These are phyloP conservation scores for Debaryomycetaceae sp. DNA, from an alignment of 1,139 yeast genomes.

Conservation along the genomic window DNA sequence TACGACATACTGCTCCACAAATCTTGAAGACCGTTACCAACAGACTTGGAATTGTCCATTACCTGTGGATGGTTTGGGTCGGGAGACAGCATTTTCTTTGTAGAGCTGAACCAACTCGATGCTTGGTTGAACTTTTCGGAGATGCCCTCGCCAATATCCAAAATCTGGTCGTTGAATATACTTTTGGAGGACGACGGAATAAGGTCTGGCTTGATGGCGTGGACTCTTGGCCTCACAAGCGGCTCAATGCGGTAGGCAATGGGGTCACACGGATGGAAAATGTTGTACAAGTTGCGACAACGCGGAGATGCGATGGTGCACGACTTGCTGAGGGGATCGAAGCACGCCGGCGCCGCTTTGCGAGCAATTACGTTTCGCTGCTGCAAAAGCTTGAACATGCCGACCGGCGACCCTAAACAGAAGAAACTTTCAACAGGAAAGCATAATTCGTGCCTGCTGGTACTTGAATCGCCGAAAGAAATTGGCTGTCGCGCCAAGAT, in stretches of 20 bases:
- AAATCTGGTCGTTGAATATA: conserved; percentile 29
- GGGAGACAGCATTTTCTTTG: conserved; percentile 3
- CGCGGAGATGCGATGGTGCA: conserved; percentile 29
- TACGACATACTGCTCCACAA: conserved; percentile 24
- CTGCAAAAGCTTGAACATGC: conserved; percentile 66
- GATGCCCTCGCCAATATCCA: conserved; percentile 32
- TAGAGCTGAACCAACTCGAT: conserved; percentile 28
- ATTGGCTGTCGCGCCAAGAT: conserved; percentile 46
- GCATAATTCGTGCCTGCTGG: conserved; percentile 25
- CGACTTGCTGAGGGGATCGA: conserved; percentile 8
- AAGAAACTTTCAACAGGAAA: conserved; percentile 71
- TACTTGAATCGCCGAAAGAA: conserved; percentile 10
- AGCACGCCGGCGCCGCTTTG: conserved; percentile 8
- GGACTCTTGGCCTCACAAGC: conserved; percentile 44
- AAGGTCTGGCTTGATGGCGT: conserved; percentile 47
- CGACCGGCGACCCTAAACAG: conserved; percentile 84
- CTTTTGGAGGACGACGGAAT: conserved; percentile 47
- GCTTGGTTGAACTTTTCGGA: conserved; percentile 37
- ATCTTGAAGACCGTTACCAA: conserved; percentile 37
- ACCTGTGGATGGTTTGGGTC: conserved; percentile 6
- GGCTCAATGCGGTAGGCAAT: conserved; percentile 85
- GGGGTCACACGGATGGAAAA: conserved; percentile 86
- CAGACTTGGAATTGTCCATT: conserved; percentile 13
- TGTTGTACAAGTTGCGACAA: conserved; percentile 55
- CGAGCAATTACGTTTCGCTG: conserved; percentile 43